Base-by-base conservation (phyloP, 352 stramenopile genomes). In the Phytophthora melonis region DNA sequence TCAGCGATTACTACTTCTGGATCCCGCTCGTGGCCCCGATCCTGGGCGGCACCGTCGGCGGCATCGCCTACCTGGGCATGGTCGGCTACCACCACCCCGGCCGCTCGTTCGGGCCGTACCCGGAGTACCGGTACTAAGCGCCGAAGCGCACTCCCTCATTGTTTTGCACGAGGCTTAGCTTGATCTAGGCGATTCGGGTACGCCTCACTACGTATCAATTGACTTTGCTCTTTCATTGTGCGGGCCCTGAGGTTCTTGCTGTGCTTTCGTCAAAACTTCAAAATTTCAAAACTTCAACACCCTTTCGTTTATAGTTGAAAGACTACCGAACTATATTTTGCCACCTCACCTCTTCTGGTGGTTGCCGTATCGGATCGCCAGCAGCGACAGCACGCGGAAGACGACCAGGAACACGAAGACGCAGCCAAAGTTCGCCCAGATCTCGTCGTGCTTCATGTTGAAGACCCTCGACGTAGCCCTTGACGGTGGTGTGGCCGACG, bases 1-100 rank as follows among this genome's bases (percentile, higher is more conserved):
- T 83, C 66, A 78, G 70, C 58, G 80, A 90, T 61, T 82, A 85
- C 36, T 93, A 91, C 79, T 93, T 93, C 76, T 90, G 78, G 84
- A 82, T 92, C 43, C 84, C 84, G n/a, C 74, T 87, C 58, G 69
- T 93, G 55, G 86, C 86, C 0, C 86, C 86, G 32, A 83, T 93
- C 68, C 79, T 92, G 45, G 86, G 84, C 9, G 86, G 77, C 0
- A 68, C 87, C 13, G 62, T 80, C 18, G 86, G 85, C 23, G 80
- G 82, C 2, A 83, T 88, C 71, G 75, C 80, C 6, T 93, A 94
- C 80, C 86, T 76, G 11, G 82, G 79, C 56, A 69, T 91, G 63
- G 90, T 93, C 41, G 58, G 77, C 57, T 70, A 77, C 50, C 82
- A 93, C 75, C 84, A 92, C 75, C 76, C 77, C 25, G 41, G 62